Evolutionary conservation across 164 flowering plant species (phyloP).

Genomic region (Magnolia changhungtana): DNA sequence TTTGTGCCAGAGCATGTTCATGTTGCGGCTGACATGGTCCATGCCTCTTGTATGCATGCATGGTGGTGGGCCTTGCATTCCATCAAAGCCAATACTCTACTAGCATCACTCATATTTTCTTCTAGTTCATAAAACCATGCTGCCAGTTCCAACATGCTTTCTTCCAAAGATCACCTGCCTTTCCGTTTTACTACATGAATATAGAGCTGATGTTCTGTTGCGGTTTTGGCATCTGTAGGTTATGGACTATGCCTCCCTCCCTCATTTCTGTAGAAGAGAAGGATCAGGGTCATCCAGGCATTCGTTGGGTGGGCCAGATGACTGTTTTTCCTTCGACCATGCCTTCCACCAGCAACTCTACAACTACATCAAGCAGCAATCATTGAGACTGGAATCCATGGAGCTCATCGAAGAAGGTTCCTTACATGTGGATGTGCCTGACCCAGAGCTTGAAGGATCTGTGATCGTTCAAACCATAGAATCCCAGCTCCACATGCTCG

Average conservation of each 20-base stretch:
- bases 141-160: neutral
- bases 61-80: neutral
- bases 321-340: constrained; percentile 72
- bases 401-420: constrained; percentile 59
- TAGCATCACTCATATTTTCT: neutral
- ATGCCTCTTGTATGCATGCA: neutral
- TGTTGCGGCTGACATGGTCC: neutral
- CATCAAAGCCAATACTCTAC: neutral
- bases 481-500: constrained; percentile 55
- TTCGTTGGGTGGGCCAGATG: constrained; percentile 25
- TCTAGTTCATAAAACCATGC: neutral
- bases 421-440: constrained; percentile 68
- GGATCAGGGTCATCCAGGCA: constrained; percentile 69
- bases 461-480: constrained; percentile 59
- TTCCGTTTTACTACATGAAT: neutral
- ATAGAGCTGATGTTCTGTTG: neutral
- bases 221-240: constrained; percentile 36
- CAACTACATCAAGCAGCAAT: constrained; percentile 59
- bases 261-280: constrained; percentile 74
- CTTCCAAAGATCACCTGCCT: neutral
- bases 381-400: constrained; percentile 16
- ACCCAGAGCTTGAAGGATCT: constrained; percentile 44
- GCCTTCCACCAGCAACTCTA: constrained; percentile 77
- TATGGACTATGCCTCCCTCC: constrained; percentile 74
- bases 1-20: too few species aligned